Evolutionary conservation across 148 eudicot species (phyloP).

Genomic region (Rhododendron griersonianum): DNA sequence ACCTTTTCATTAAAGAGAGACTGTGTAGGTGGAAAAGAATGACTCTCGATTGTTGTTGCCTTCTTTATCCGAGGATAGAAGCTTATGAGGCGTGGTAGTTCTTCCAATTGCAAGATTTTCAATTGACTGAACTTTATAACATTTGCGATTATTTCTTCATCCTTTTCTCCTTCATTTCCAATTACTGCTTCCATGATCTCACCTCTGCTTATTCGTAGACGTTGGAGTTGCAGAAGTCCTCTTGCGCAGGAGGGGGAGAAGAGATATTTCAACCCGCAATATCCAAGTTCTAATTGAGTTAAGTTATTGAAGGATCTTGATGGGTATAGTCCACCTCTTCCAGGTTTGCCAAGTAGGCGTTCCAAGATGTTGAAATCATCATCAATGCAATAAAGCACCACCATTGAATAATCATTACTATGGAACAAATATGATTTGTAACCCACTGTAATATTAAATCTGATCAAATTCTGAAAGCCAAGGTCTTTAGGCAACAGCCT

Average conservation of each 20-base stretch:
- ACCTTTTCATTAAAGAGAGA: background rate
- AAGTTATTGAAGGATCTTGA: conserved; percentile 1
- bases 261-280: background rate
- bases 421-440: accelerated
- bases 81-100: background rate
- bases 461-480: background rate
- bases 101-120: accelerated
- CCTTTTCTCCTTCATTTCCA: background rate
- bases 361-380: background rate
- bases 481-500: background rate
- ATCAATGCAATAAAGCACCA: too few relatives aligned
- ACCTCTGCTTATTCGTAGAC: accelerated
- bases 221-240: background rate
- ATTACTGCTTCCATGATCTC: background rate
- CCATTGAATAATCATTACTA: too few relatives aligned
- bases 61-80: background rate
- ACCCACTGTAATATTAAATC: conserved; percentile 3
- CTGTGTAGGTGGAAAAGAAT: background rate
- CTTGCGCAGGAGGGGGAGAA: conserved; percentile 5
- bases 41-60: background rate
- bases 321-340: background rate
- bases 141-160: background rate
- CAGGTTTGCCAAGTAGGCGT: background rate
- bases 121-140: background rate
- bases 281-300: background rate